Conservation (phyloP, 73 alveolate species). For the Uronychia setigera region DNA sequence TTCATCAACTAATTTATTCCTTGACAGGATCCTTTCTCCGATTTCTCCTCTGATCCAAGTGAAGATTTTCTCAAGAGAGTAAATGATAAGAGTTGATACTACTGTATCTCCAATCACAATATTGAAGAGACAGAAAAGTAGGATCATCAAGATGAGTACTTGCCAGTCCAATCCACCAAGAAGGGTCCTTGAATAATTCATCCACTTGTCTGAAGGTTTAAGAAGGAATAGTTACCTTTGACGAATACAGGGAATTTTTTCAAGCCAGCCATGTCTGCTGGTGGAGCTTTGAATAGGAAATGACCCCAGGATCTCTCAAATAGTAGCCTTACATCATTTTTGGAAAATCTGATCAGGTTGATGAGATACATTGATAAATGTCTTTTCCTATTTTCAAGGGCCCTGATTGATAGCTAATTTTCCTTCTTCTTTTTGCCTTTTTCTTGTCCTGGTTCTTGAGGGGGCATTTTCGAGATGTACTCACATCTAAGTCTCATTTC, state of each 20-base stretch:
- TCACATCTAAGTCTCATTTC: constrained; percentile 28
- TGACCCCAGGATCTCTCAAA: not conserved
- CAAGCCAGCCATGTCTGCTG: constrained; percentile 4
- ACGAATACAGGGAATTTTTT: constrained; percentile 19
- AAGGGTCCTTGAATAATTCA: constrained; percentile 12
- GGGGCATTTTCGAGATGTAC: constrained; percentile 6
- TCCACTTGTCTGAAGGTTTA: constrained; percentile 27
- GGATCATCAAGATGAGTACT: constrained; percentile 17
- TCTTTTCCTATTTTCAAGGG: not conserved
- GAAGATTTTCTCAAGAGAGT: constrained; percentile 29
- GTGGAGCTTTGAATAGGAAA: not conserved
- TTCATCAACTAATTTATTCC: too few relatives aligned
- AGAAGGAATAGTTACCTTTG: constrained; percentile 1
- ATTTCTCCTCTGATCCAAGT: constrained; percentile 1
- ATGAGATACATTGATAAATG: not conserved
- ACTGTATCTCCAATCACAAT: constrained; percentile 18
- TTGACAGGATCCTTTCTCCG: too few relatives aligned
- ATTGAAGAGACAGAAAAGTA: constrained; percentile 32
- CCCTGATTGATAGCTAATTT: not conserved
- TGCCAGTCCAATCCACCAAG: constrained; percentile 51
- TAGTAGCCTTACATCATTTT: not conserved
- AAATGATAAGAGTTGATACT: constrained; percentile 15
- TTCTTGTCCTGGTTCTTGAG: not conserved
- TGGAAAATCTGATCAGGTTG: not conserved
- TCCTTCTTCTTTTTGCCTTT: not conserved